Evolutionary conservation across 306 rosid genomes (phyloP), one percentile per base, ranked within the genome.

Genomic region (Rubus idaeus): DNA sequence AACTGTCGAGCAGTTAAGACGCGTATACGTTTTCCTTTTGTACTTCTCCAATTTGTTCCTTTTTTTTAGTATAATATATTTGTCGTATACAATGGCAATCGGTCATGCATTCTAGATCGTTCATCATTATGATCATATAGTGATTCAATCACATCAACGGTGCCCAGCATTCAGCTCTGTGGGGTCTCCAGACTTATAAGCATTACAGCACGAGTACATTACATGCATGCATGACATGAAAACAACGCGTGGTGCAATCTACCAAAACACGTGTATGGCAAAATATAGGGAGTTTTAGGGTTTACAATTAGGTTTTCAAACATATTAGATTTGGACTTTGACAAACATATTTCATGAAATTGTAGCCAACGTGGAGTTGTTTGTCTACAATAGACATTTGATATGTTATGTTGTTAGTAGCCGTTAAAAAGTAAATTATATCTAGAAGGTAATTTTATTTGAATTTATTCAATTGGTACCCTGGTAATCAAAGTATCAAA

Each of bases 161-260:
- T 47, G 30, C 23, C 37, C 4, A 26, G 5, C 8, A 21, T 26
- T 21, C 35, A 62, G 44, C 44, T 18, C 17, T 52, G 14, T 39
- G 14, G 47, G 46, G 9, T 50, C 67, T 0, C 47, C 68, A 72
- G 21, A 68, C 16, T 57, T 57, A 3, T 7, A 41, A 44, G 40
- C 40, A 53, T 26, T 23, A 68, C 44, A 71, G 30, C 9, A 40
- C 52, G 66, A 8, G 53, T 26, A 6, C 23, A 66, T 8, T 40
- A 26, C 16, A 30, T 53, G 46, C 16, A 30, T 53, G 46, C 23
- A 65, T 61, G 76, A 71, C 70, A 37, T 75, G 14, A 8, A 60
- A 71, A 42, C 74, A 74, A 75, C 74, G 72, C 77, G 85, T 71
- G 84, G 77, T 74, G 72, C 80, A 46, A 11, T 58, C 21, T 40